These are phyloP conservation scores for Adiantum capillusveneris DNA, from an alignment of 75 land plant species.

Conservation along the genomic window DNA sequence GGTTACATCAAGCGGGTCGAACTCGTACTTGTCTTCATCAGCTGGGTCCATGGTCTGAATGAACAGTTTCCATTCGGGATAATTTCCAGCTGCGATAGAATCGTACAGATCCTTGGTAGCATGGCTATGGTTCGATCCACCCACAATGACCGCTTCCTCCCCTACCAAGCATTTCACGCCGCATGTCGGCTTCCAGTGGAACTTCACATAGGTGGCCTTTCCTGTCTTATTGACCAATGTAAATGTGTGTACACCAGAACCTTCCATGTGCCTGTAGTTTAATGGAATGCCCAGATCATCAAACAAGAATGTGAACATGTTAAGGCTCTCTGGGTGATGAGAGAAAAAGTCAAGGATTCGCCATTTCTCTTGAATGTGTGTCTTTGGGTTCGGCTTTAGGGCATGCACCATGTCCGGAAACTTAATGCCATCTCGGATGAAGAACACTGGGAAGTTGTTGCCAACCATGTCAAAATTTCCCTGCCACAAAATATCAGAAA, in stretches of 20 bases:
- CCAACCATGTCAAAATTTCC: conserved; percentile 41
- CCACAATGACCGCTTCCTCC: conserved; percentile 41
- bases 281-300: conserved; percentile 43
- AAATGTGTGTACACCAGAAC: conserved; percentile 41
- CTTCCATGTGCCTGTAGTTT: conserved; percentile 49
- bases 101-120: conserved; percentile 43
- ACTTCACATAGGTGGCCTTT: conserved; percentile 36
- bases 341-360: conserved; percentile 42
- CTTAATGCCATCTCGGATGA: conserved; percentile 44
- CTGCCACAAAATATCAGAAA: conserved; percentile 1
- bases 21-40: conserved; percentile 35
- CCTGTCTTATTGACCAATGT: conserved; percentile 31
- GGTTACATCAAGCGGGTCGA: conserved; percentile 45
- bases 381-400: conserved; percentile 48
- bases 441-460: conserved; percentile 50
- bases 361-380: conserved; percentile 45
- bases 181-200: conserved; percentile 50
- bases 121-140: conserved; percentile 45
- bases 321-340: conserved; percentile 33
- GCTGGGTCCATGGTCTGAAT: conserved; percentile 44
- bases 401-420: conserved; percentile 48
- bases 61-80: conserved; percentile 39
- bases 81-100: conserved; percentile 39
- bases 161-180: conserved; percentile 30
- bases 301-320: conserved; percentile 35